Evolutionary conservation across 2,329 filamentous ascomycete genomes (phyloP).

Genomic region (Colletotrichum cereale): DNA sequence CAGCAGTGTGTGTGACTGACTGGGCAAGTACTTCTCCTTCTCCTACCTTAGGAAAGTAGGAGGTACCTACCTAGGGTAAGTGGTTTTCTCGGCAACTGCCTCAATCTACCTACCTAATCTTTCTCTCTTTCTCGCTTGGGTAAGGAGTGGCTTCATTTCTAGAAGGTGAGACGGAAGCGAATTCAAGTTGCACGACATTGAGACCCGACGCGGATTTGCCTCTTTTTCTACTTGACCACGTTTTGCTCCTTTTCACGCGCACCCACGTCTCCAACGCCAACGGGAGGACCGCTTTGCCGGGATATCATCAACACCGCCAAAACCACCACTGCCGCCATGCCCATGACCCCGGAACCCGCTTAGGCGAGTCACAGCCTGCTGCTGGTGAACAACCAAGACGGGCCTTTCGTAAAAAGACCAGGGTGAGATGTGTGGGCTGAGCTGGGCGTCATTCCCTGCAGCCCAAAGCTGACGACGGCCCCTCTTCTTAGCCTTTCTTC

Average conservation of each 20-base stretch:
- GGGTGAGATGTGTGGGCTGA: slow-evolving; percentile 5
- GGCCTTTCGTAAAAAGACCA: neutral
- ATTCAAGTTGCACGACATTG: slow-evolving; percentile 6
- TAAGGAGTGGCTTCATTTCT: neutral
- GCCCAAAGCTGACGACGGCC: slow-evolving; percentile 28
- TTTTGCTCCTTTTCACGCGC: slow-evolving; percentile 6
- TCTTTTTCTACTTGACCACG: slow-evolving; percentile 7
- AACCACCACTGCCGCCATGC: neutral
- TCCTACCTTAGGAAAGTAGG: too few species aligned
- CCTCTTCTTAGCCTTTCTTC: slow-evolving; percentile 37
- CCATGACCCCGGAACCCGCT: neutral
- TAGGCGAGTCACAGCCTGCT: slow-evolving; percentile 6
- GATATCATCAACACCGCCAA: slow-evolving; percentile 1
- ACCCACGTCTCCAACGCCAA: neutral
- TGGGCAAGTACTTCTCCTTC: neutral
- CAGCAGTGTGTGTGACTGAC: neutral
- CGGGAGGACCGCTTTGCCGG: neutral
- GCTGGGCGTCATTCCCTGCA: slow-evolving; percentile 13
- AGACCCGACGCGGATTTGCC: slow-evolving; percentile 8
- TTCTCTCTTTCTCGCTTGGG: too few species aligned
- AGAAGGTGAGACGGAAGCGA: slow-evolving; percentile 11
- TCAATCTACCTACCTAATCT: too few species aligned
- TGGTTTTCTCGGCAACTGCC: neutral
- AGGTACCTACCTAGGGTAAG: neutral
- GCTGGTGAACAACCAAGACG: neutral